Conservation (phyloP, 768 basidiomycete species). For the Termitomyces heimii region DNA sequence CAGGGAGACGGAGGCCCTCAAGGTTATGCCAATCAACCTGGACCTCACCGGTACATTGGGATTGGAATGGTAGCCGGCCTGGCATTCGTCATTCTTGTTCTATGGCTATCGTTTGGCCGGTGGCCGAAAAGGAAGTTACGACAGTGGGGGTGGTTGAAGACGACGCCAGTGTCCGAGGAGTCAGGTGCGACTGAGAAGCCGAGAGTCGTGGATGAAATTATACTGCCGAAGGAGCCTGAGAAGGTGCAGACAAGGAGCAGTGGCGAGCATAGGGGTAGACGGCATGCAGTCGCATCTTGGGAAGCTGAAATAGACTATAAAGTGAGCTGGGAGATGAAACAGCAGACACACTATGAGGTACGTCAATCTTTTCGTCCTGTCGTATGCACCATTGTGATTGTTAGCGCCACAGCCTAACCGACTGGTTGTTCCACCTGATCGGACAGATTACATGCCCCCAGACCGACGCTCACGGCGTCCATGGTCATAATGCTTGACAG, state of each 20-base stretch:
- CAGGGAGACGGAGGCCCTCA: conserved; percentile 11
- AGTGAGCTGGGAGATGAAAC: conserved; percentile 12
- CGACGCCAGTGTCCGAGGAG: conserved; percentile 5
- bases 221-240: conserved; percentile 10
- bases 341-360: conserved; percentile 7
- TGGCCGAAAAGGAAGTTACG: conserved; percentile 25
- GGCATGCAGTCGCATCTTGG: conserved; percentile 10
- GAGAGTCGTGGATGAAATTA: conserved; percentile 10
- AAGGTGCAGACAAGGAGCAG: not conserved
- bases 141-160: conserved; percentile 7
- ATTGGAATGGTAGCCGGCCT: conserved; percentile 33
- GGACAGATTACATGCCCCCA: conserved; percentile 4
- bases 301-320: conserved; percentile 9
- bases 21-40: conserved; percentile 21
- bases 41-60: conserved; percentile 39
- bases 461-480: not conserved
- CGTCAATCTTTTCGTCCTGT: not conserved
- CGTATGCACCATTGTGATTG: not conserved
- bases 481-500: not conserved
- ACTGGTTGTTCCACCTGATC: not conserved
- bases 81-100: conserved; percentile 24
- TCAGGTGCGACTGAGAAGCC: conserved; percentile 2
- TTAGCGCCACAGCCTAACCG: conserved; percentile 11
- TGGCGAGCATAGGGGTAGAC: conserved; percentile 3
- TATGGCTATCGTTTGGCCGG: conserved; percentile 31